Evolutionary conservation across 2,329 filamentous ascomycete genomes (phyloP), one percentile per base, ranked within the genome.

Genomic region (Fusarium tricinctum): DNA sequence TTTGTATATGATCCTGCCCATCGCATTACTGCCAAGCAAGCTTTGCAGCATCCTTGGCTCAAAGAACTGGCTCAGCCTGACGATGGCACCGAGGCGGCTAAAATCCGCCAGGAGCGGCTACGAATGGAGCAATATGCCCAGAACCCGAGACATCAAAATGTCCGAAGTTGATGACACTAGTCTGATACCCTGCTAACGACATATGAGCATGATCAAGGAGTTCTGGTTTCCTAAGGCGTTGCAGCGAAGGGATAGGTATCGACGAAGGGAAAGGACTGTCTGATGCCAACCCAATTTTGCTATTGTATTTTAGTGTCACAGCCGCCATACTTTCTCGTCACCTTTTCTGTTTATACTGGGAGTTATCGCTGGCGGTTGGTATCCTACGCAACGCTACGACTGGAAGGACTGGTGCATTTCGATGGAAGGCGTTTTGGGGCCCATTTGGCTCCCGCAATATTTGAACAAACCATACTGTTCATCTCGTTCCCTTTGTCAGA

Each of bases 41-140:
- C 89, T 3, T 78, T 91, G 43, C 85, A 89, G 55, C 89, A 91
- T 66, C 86, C 87, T 4, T 91, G 89, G 89, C 91, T 91, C 78
- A 87, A 86, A 72, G 89, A 91, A 73, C 80, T 83, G 51, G 85
- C 88, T 3, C 82, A 85, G 32, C 86, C 87, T 32, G 89, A 91
- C 69, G 89, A 91, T 72, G 89, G 89, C 38, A 91, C 88, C 9
- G 89, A 91, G 76, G 89, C 89, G 13, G 85, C 87, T 42, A 89
- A 89, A 76, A 90, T 91, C 62, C 83, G 87, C 38, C 75, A 83
- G 58, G 86, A 87, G 73, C 82, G 84, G 68, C 80, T 83, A 76
- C 81, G 82, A 59, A 63, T 74, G 71, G 79, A 84, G 51, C 78
- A 81, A 59, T 79, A 83, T 56, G 68, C 64, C 48, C 30, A 70